Base-by-base conservation (phyloP, 495 filamentous ascomycete species). In the Penicillium herquei region DNA sequence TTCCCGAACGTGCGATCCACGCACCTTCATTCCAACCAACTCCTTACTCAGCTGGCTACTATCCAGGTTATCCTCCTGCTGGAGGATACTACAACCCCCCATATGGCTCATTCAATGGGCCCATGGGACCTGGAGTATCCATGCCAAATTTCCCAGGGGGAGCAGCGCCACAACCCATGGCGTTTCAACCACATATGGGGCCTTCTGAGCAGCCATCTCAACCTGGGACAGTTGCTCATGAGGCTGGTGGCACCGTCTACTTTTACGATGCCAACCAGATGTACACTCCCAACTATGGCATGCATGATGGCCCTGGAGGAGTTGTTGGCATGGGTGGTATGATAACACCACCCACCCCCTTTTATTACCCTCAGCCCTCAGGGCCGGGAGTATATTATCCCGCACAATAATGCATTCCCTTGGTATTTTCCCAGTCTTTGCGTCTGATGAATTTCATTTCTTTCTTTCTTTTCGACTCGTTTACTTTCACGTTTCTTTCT, bases 241-340 rank as follows among this genome's bases (percentile, higher is more conserved):
- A 98, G 73, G 83, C 85, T 58, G 92, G 93, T 58, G 94, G 95
- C 44, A 97, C 92, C 77, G 91, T 96, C 4, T 98, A 96, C 70
- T 99, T 96, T 68, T 92, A 91, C 55, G 87, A 96, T 63, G 79
- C 88, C 32, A 79, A 85, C 9, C 88, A 94, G 68, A 74, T 91
- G 53, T 75, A 74, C 50, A 59, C 73, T 40, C 65, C 80, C 8
- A 79, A 84, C 54, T 69, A 61, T 41, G 70, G 79, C 31, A 69
- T 80, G 52, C 75, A 72, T 44, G 79, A 70, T 52, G 83, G 61
- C 40, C 67, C 75, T 50, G 80, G 76, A 51, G 85, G 82, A 13
- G 80, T 86, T 49, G 81, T 87, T 44, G 87, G 82, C 30, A 88
- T 90, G 82, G 88, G 85, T 46, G 87, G 87, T 0, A 91, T 92